These are phyloP conservation scores for Colletotrichum kahawae DNA, from an alignment of 2,329 filamentous ascomycete species.

Conservation along the genomic window DNA sequence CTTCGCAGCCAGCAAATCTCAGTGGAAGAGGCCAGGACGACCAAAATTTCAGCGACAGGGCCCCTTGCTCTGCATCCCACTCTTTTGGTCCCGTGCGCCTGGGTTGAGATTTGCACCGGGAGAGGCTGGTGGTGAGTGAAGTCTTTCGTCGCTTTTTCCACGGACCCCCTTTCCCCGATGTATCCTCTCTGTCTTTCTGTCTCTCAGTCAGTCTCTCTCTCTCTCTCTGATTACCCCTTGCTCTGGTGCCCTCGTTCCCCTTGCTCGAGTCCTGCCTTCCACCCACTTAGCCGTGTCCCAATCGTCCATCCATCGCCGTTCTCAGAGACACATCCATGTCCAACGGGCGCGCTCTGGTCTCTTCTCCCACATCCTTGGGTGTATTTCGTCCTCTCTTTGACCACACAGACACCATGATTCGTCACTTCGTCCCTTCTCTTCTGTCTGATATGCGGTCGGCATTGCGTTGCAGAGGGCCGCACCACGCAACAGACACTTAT, in stretches of 20 bases:
- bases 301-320: background rate
- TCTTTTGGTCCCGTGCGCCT: slow-evolving; percentile 2
- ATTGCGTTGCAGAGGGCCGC: background rate
- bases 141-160: background rate
- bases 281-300: background rate
- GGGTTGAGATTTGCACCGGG: slow-evolving; percentile 8
- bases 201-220: background rate
- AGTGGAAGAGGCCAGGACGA: background rate
- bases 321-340: background rate
- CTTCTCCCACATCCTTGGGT: background rate
- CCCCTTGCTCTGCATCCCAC: background rate
- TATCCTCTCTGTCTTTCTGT: background rate
- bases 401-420: background rate
- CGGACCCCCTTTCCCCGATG: background rate
- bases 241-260: background rate
- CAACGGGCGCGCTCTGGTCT: background rate
- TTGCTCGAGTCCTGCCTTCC: background rate
- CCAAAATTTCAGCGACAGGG: background rate
- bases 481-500: background rate
- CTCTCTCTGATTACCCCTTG: background rate
- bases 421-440: background rate
- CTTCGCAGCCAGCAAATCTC: background rate
- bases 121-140: background rate
- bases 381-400: background rate
- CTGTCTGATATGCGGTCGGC: background rate